Percentiles rank a stretch among this genome's conserved stretches.
phyloP scores from a whole-genome alignment of 2,329 filamentous ascomycete genomes.

The Cryphonectria japonica region DNA sequence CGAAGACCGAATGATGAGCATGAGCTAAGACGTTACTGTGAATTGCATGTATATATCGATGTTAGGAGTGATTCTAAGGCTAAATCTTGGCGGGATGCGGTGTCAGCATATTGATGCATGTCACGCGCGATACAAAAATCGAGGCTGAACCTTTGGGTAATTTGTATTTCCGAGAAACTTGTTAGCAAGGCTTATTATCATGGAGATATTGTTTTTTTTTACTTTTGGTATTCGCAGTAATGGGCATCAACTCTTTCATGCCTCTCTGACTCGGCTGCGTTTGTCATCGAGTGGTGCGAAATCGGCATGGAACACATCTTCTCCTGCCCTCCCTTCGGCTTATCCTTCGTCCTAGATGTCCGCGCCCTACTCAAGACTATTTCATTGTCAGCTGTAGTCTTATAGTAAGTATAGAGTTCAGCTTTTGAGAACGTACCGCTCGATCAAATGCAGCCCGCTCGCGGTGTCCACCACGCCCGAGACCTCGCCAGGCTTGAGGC shows the following conservation, averaged over 20 bases:
- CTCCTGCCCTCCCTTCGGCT: background rate
- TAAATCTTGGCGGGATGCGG: no score
- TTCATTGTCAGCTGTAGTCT: background rate
- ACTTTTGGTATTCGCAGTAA: background rate
- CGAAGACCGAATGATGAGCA: background rate
- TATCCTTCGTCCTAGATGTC: background rate
- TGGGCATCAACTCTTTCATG: background rate
- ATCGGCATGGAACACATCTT: background rate
- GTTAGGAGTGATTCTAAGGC: background rate
- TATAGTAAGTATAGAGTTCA: background rate
- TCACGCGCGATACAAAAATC: no score
- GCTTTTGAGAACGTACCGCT: slow-evolving; percentile 64
- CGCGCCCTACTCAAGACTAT: background rate
- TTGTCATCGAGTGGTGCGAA: background rate
- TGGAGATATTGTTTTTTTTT: background rate
- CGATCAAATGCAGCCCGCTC: slow-evolving; percentile 92
- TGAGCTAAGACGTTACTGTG: background rate
- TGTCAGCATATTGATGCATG: background rate
- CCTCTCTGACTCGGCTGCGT: background rate
- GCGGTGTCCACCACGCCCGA: slow-evolving; percentile 89
- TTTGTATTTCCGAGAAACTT: background rate
- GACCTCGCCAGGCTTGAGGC: slow-evolving; percentile 82
- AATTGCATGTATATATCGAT: background rate
- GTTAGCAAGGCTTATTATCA: background rate
- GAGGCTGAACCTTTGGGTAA: background rate